Base-by-base conservation (phyloP, 495 filamentous ascomycete species). In the Xylaria sp. region DNA sequence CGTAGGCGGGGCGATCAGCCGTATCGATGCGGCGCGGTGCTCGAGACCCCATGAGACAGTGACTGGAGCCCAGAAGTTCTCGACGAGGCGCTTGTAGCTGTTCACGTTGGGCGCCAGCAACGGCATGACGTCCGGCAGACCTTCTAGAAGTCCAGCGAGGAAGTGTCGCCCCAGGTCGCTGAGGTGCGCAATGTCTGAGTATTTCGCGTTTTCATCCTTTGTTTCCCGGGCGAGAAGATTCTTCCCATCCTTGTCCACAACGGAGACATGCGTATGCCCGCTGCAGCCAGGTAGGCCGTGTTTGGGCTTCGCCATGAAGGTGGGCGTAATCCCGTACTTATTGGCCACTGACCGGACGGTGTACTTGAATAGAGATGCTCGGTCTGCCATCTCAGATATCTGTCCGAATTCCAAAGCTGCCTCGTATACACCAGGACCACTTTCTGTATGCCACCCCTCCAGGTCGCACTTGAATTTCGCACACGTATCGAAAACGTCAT, bases 1-100 rank as follows among this genome's bases (percentile, higher is more conserved):
- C 0, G 93, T 93, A 1, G 96, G 96, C 12, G 96, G 96, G 0
- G 91, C 87, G 74, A 98, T 98, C 29, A 99, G 79, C 8, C 97
- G 87, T 67, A 99, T 92, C 0, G 93, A 97, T 0, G 96, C 96
- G 1, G 94, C 94, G 48, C 96, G 92, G 74, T 99, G 96, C 79
- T 98, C 96, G 9, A 98, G 80, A 1, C 97, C 96, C 97, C 96
- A 99, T 2, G 93, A 97, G 1, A 98, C 96, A 0, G 94, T 98
- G 7, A 99, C 95, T 0, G 96, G 96, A 0, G 96, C 96, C 97
- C 97, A 98, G 82, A 97, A 98, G 79, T 98, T 98, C 85, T 99
- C 96, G 14, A 99, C 96, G 2, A 99, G 86, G 1, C 97, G 91
- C 79, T 99, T 99, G 84, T 98, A 99, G 71, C 92, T 95, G 81